Percentiles rank a stretch among this genome's conserved stretches.
Conservation (phyloP, 2,329 filamentous ascomycete genomes). For the Trichoderma koningiopsis region DNA sequence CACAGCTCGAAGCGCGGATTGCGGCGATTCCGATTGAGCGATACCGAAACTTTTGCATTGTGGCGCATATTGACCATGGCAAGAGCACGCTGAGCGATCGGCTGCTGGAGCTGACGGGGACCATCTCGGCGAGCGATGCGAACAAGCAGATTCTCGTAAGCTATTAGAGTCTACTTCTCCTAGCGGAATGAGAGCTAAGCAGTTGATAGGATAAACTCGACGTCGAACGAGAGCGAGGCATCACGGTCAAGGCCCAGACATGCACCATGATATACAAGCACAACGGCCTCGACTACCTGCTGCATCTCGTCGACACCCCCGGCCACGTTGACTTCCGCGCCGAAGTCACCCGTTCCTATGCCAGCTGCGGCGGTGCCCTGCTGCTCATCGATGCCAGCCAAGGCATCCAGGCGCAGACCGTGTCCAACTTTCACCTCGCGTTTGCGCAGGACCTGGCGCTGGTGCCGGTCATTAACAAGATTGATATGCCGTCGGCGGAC, state of each 20-base stretch:
- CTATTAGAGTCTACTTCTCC: neutral
- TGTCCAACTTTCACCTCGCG: conserved; percentile 97
- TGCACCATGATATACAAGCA: conserved; percentile 96
- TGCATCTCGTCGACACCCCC: conserved; percentile 95
- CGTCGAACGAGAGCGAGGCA: conserved; percentile 92
- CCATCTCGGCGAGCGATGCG: conserved; percentile 74
- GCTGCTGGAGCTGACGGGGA: conserved; percentile 89
- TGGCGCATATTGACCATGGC: conserved; percentile 97
- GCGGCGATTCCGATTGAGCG: conserved; percentile 75
- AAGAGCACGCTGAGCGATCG: conserved; percentile 95
- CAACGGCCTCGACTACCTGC: conserved; percentile 81
- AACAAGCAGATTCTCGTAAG: conserved; percentile 85
- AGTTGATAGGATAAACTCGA: conserved; percentile 78
- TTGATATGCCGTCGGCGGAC: conserved; percentile 89
- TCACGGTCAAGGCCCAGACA: conserved; percentile 98
- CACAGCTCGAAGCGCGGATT: conserved; percentile 56
- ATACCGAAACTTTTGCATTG: conserved; percentile 96
- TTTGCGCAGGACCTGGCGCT: conserved; percentile 87
- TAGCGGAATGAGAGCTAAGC: too few species aligned
- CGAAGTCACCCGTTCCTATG: conserved; percentile 93
- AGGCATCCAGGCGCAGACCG: conserved; percentile 95
- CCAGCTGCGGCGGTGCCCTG: conserved; percentile 89
- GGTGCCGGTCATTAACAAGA: conserved; percentile 94
- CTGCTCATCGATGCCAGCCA: conserved; percentile 95
- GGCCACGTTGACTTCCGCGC: conserved; percentile 98